Evolutionary conservation across 2,329 filamentous ascomycete genomes (phyloP).

Genomic region (Cladosporium sp.): DNA sequence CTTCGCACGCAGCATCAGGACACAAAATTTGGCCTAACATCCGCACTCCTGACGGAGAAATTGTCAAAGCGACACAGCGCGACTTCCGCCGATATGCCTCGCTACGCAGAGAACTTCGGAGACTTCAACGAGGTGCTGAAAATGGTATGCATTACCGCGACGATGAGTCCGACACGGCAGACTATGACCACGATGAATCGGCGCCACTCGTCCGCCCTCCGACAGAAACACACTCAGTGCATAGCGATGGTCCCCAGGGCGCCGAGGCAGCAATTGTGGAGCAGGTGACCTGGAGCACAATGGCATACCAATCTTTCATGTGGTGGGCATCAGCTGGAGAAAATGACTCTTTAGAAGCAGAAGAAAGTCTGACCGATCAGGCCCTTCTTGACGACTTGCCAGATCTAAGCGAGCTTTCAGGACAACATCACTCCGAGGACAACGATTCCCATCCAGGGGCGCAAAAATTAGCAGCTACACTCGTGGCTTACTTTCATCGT

Average conservation of each 20-base stretch:
- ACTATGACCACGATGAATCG: slow-evolving; percentile 6
- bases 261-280: slow-evolving; percentile 42
- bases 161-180: slow-evolving; percentile 22
- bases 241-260: slow-evolving; percentile 12
- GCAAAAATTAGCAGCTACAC: slow-evolving; percentile 54
- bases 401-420: slow-evolving; percentile 12
- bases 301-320: slow-evolving; percentile 78
- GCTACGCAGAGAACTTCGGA: slow-evolving; percentile 46
- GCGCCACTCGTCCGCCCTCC: slow-evolving; percentile 17
- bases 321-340: slow-evolving; percentile 87
- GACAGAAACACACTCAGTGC: slow-evolving; percentile 11
- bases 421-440: slow-evolving; percentile 3
- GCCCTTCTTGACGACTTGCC: slow-evolving; percentile 39
- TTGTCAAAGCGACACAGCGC: slow-evolving; percentile 79
- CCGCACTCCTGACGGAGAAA: slow-evolving; percentile 54
- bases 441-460: slow-evolving; percentile 12
- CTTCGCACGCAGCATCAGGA: slow-evolving; percentile 31
- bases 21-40: slow-evolving; percentile 63
- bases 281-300: slow-evolving; percentile 58
- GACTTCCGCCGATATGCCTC: slow-evolving; percentile 75
- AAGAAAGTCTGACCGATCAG: slow-evolving; percentile 48
- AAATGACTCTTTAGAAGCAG: slow-evolving; percentile 49
- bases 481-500: slow-evolving; percentile 77
- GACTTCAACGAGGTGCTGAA: slow-evolving; percentile 25
- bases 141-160: slow-evolving; percentile 17